Base-by-base conservation (phyloP, 2,329 filamentous ascomycete genomes). In the Botrytis medusae region DNA sequence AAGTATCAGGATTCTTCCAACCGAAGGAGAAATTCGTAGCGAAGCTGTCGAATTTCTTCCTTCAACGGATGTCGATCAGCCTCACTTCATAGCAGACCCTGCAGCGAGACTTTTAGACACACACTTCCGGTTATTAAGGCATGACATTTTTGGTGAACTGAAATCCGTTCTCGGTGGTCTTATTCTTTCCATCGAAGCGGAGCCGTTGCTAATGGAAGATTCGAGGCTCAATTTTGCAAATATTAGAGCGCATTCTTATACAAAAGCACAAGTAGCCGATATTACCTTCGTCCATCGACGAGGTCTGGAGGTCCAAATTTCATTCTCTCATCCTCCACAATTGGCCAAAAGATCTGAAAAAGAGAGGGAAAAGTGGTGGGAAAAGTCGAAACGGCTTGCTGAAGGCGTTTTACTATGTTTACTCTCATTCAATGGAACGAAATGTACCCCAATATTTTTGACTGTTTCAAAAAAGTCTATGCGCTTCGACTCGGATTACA, bases 1-100 rank as follows among this genome's bases (percentile, higher is more conserved):
- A 14, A 74, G 81, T 71, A 81, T 82, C 46, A 75, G 74, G 34
- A 80, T 82, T 42, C 74, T 82, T 46, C 81, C 80, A 1, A 81
- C 80, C 4, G 78, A 79, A 18, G 75, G 78, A 44, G 80, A 82
- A 57, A 81, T 82, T 68, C 75, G 32, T 42, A 75, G 77, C 48
- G 59, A 77, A 18, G 60, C 74, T 40, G 69, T 73, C 32, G 75
- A 76, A 62, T 74, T 79, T n/a, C 79, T 79, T 5, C 71, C 73
- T 20, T 76, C 74, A 16, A 62, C 75, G 16, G 73, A 75, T 22
- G 74, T 65, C 32, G 46, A 74, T 48, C 54, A 72, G 46, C 63
- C 63, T 22, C 63, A 72, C 10, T 72, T 48, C 9, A 22, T 72
- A 25, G 18, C 5, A 3, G 51, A 51, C 10, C 25, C 25, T 51